phyloP scores from a whole-genome alignment of 805 yeast genomes.

The Sungouiozyma ichnusensis region DNA sequence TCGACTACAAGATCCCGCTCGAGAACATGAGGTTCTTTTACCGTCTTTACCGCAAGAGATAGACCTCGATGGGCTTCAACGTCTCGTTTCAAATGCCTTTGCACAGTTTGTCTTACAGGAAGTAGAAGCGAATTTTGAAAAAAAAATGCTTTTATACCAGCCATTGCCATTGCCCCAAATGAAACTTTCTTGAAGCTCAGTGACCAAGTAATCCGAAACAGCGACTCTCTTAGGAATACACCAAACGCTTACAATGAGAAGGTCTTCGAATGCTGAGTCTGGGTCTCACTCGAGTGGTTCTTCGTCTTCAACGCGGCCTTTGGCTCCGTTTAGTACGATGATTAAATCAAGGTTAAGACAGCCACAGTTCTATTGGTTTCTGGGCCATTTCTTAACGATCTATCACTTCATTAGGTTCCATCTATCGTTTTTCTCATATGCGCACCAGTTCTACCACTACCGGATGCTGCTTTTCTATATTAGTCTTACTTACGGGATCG shows the following conservation, averaged over 20 bases:
- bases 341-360: slow-evolving; percentile 27
- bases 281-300: neutral
- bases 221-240: no score
- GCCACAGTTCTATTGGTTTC: slow-evolving; percentile 62
- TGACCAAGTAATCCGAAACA: no score
- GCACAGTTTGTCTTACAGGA: no score
- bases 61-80: no score
- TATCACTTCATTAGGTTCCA: slow-evolving; percentile 32
- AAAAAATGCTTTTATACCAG: no score
- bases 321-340: slow-evolving; percentile 13
- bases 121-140: no score
- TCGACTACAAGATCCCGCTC: slow-evolving; percentile 55
- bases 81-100: neutral
- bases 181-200: no score
- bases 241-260: no score
- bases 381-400: slow-evolving; percentile 45
- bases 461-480: slow-evolving; percentile 39
- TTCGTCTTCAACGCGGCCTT: neutral
- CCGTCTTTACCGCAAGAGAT: slow-evolving; percentile 55
- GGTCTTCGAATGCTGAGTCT: neutral
- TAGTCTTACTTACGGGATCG: slow-evolving; percentile 51
- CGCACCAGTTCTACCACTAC: slow-evolving; percentile 30
- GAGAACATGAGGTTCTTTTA: slow-evolving; percentile 86
- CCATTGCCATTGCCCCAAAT: no score
- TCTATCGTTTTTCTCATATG: slow-evolving; percentile 35